Evolutionary conservation across 768 basidiomycete species (phyloP), one percentile per base, ranked within the genome.

Genomic region (Hygrocybe punicea): DNA sequence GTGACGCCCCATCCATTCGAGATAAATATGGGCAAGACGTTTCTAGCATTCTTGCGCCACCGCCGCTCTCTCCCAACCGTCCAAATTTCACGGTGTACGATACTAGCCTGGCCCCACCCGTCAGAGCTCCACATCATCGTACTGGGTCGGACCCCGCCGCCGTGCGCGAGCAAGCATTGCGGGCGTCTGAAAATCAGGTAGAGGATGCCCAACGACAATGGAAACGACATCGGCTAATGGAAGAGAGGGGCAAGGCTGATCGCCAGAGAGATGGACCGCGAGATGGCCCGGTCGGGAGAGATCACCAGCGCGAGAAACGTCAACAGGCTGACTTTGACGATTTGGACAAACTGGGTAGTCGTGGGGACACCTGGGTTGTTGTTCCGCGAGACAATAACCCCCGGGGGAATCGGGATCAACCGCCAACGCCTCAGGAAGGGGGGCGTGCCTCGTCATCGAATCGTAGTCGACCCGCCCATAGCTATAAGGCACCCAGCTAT

Each of bases 101-200:
- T 17, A 69, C 69, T n/a, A 65, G 65, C 55, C 59, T 76, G 6
- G 60, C 69, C 1, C 69, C 72, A 13, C 68, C 78, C 37, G 60
- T 64, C 51, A 61, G 71, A 58, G 60, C 67, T 24, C 62, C 64
- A 16, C 81, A 82, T 62, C 63, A 67, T 45, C 76, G 79, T 57
- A 72, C 80, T 13, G 77, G 76, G 24, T 83, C 84, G 2, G 83
- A 84, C 68, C 77, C 79, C 19, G 78, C 73, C 35, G 71, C 71
- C 37, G 81, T 84, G 44, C 73, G 79, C 25, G 82, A 84, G 56
- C 68, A 70, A 42, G 64, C 69, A 14, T 62, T 76, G 45, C 77
- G 71, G 55, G 63, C 69, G 21, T 64, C 73, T n/a, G 79, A 83
- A 60, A 70, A 69, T 53, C 67, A 69, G 23, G 45, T 67, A 42